phyloP scores from a whole-genome alignment of 164 flowering plant genomes.

The Berberis thunbergii region DNA sequence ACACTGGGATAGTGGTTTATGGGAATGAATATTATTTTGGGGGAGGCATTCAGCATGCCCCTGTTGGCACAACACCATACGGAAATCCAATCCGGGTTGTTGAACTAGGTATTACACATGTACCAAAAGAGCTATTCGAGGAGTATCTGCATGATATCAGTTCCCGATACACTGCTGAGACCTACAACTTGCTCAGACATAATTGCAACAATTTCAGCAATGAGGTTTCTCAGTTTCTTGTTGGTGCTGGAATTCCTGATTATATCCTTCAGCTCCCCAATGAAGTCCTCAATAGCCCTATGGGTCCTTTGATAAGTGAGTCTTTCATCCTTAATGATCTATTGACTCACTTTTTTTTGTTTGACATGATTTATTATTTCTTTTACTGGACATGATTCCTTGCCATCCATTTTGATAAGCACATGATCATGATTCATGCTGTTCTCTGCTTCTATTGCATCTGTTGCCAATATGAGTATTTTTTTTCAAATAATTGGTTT shows the following conservation, averaged over 20 bases:
- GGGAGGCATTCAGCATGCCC: constrained; percentile 74
- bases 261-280: constrained; percentile 89
- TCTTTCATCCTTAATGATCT: constrained; percentile 2
- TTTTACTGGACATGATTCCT: background rate
- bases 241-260: constrained; percentile 67
- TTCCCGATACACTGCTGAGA: constrained; percentile 83
- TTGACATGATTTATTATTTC: background rate
- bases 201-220: constrained; percentile 98
- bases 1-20: constrained; percentile 89
- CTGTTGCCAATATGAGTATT: too few relatives aligned
- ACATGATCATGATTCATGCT: too few relatives aligned
- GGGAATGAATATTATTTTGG: constrained; percentile 93
- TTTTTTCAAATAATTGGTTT: too few relatives aligned
- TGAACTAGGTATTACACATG: constrained; percentile 82
- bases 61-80: constrained; percentile 71
- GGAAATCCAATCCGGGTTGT: constrained; percentile 78
- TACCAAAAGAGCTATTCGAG: constrained; percentile 86
- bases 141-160: constrained; percentile 80
- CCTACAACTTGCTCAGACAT: constrained; percentile 73
- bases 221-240: constrained; percentile 91
- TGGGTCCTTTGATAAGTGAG: constrained; percentile 88
- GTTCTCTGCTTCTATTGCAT: too few relatives aligned
- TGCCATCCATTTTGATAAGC: too few relatives aligned
- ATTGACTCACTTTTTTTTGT: background rate
- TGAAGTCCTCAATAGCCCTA: constrained; percentile 86